phyloP scores from a whole-genome alignment of 2,329 filamentous ascomycete species.

The Botryosphaeria dothidea region DNA sequence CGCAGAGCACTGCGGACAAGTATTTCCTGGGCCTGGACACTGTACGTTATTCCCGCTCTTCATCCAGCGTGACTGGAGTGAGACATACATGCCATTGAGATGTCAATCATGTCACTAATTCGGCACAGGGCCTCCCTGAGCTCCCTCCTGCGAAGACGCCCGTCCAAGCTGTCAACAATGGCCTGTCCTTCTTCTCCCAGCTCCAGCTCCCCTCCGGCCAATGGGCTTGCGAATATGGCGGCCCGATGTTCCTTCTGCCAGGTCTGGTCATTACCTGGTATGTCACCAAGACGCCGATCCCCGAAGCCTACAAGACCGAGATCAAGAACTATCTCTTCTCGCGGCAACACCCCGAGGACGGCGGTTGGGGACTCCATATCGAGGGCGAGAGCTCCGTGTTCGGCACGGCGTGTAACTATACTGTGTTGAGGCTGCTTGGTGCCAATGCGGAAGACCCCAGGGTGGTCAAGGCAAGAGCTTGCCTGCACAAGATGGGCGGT shows the following conservation, averaged over 20 bases:
- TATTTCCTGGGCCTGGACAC: slow-evolving; percentile 79
- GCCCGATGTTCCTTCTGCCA: slow-evolving; percentile 92
- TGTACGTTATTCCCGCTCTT: slow-evolving; percentile 50
- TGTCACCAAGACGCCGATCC: slow-evolving; percentile 83
- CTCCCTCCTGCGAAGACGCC: slow-evolving; percentile 71
- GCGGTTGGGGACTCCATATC: slow-evolving; percentile 97
- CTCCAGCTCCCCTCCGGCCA: slow-evolving; percentile 87
- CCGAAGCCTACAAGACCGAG: slow-evolving; percentile 76
- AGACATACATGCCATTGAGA: background rate
- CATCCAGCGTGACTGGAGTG: background rate
- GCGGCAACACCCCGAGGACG: slow-evolving; percentile 79
- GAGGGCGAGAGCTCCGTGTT: slow-evolving; percentile 92
- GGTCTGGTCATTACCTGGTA: slow-evolving; percentile 85
- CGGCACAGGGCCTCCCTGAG: slow-evolving; percentile 67
- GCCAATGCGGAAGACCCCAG: slow-evolving; percentile 79
- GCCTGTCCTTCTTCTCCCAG: slow-evolving; percentile 82
- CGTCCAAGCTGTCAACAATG: slow-evolving; percentile 77
- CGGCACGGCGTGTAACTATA: slow-evolving; percentile 88
- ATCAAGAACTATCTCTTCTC: slow-evolving; percentile 92
- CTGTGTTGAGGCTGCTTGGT: slow-evolving; percentile 75
- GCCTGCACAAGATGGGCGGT: slow-evolving; percentile 82
- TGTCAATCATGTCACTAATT: background rate
- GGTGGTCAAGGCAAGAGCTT: slow-evolving; percentile 81
- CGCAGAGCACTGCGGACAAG: slow-evolving; percentile 85
- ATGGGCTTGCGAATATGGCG: slow-evolving; percentile 97